Conservation (phyloP, 306 rosid genomes). For the Castanea sativa region DNA sequence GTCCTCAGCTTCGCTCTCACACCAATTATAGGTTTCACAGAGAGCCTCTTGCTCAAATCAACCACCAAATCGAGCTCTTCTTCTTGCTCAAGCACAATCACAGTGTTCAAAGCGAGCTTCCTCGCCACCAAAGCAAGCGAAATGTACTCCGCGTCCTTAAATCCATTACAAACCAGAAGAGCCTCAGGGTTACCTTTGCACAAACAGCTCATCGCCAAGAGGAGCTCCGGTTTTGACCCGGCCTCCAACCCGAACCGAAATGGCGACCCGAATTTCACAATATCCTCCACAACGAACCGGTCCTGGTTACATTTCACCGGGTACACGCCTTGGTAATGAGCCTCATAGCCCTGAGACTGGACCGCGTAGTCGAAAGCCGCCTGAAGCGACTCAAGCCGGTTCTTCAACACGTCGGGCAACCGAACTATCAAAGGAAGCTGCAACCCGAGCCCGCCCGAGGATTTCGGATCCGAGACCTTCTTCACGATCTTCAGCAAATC, state of each 20-base stretch:
- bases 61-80: slow-evolving; percentile 77
- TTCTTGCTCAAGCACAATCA: slow-evolving; percentile 83
- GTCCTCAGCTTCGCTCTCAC: slow-evolving; percentile 81
- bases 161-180: slow-evolving; percentile 69
- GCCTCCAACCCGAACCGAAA: slow-evolving; percentile 89
- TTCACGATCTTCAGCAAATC: slow-evolving; percentile 76
- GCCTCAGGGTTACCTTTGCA: slow-evolving; percentile 77
- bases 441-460: slow-evolving; percentile 66
- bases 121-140: slow-evolving; percentile 70
- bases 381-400: slow-evolving; percentile 74
- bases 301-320: slow-evolving; percentile 95
- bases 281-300: slow-evolving; percentile 83
- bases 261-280: slow-evolving; percentile 60
- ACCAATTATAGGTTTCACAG: slow-evolving; percentile 72
- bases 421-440: slow-evolving; percentile 78
- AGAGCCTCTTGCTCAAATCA: slow-evolving; percentile 60
- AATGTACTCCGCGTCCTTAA: slow-evolving; percentile 73
- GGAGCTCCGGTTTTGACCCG: slow-evolving; percentile 89
- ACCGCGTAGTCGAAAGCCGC: slow-evolving; percentile 68
- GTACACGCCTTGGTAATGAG: slow-evolving; percentile 89
- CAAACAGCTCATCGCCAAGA: slow-evolving; percentile 82
- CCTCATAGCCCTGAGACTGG: slow-evolving; percentile 51
- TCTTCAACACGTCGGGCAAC: slow-evolving; percentile 69
- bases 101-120: slow-evolving; percentile 66
- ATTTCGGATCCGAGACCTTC: slow-evolving; percentile 67